These are phyloP conservation scores for Glycine latifolia DNA, from an alignment of 306 rosid genomes.

Conservation along the genomic window DNA sequence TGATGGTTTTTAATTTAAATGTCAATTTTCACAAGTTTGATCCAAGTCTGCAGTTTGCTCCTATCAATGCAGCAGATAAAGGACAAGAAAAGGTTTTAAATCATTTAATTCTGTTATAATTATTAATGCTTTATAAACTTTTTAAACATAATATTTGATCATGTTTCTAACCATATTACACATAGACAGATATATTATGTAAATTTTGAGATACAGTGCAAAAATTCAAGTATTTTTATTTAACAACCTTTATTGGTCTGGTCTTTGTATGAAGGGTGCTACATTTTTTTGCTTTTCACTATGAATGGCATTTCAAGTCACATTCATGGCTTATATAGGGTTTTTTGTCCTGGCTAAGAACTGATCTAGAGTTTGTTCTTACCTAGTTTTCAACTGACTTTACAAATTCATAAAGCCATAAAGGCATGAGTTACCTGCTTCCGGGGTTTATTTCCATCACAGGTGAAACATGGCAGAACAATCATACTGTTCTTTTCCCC, in stretches of 20 bases:
- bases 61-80: not conserved
- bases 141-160: conserved; percentile 9
- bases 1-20: too few relatives aligned
- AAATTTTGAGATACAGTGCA: not conserved
- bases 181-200: too few relatives aligned
- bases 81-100: not conserved
- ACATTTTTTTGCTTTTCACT: not conserved
- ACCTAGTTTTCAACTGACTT: conserved; percentile 9
- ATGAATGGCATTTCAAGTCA: conserved; percentile 10
- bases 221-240: not conserved
- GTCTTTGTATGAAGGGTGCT: not conserved
- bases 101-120: conserved; percentile 11
- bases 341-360: not conserved
- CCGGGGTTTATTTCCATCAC: conserved; percentile 41
- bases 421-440: conserved; percentile 39
- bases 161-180: not conserved
- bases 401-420: conserved; percentile 38
- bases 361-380: conserved; percentile 20
- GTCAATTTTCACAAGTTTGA: too few relatives aligned
- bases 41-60: not conserved
- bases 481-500: conserved; percentile 42
- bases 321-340: not conserved
- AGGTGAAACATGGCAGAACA: conserved; percentile 43
- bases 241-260: not conserved
- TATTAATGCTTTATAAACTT: not conserved